phyloP scores from a whole-genome alignment of 352 stramenopile species.

The Elongisporangium senticosum region DNA sequence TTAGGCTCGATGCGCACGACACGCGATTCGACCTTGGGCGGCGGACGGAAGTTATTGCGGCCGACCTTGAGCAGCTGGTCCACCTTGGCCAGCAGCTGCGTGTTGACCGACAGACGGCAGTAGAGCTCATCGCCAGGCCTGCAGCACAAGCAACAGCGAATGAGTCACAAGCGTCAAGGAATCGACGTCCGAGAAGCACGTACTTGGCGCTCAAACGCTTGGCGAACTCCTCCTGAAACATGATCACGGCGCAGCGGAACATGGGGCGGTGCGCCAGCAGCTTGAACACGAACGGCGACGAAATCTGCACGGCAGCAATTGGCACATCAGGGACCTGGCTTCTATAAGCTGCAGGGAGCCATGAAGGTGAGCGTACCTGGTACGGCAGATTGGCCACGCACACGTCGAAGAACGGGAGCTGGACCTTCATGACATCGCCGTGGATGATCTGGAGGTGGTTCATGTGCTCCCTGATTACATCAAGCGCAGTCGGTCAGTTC shows the following conservation, averaged over 20 bases:
- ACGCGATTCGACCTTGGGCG: slow-evolving; percentile 95
- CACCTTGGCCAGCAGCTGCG: slow-evolving; percentile 97
- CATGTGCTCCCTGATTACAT: slow-evolving; percentile 59
- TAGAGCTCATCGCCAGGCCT: slow-evolving; percentile 96
- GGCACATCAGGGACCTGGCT: neutral
- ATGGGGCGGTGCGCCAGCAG: slow-evolving; percentile 96
- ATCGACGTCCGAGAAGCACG: slow-evolving; percentile 1
- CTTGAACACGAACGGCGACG: slow-evolving; percentile 98
- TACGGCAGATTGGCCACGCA: slow-evolving; percentile 99
- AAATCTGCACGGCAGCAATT: slow-evolving; percentile 78
- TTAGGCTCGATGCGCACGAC: slow-evolving; percentile 97
- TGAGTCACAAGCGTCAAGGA: neutral
- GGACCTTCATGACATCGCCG: slow-evolving; percentile 98
- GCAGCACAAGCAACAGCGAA: slow-evolving; percentile 2
- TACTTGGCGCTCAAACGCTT: slow-evolving; percentile 95
- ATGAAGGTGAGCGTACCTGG: slow-evolving; percentile 63
- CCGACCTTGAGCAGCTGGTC: slow-evolving; percentile 98
- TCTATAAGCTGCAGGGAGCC: neutral
- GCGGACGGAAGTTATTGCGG: slow-evolving; percentile 99
- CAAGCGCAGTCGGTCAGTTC: neutral
- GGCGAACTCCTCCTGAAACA: slow-evolving; percentile 99
- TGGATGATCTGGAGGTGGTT: slow-evolving; percentile 98
- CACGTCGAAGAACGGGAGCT: slow-evolving; percentile 99
- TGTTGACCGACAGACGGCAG: slow-evolving; percentile 98
- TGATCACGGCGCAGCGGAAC: slow-evolving; percentile 99